Percentiles rank a stretch among this genome's conserved stretches.
Conservation (phyloP, 108 stramenopile species). For the Cyclotella kingstonii region DNA sequence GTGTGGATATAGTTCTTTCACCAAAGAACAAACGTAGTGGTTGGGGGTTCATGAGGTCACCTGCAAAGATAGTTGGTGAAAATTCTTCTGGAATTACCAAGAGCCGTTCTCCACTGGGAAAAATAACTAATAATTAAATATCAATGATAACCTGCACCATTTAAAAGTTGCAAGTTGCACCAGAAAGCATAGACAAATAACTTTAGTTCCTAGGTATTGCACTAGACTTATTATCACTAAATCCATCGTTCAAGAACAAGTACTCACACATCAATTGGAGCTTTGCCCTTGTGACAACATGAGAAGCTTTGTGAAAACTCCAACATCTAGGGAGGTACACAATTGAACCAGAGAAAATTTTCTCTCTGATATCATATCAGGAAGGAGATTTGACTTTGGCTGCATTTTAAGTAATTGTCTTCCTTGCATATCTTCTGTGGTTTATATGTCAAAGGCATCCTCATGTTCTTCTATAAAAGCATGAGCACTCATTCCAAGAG, state of each 20-base stretch:
- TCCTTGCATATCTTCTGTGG: constrained; percentile 31
- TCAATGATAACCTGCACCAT: too few relatives aligned
- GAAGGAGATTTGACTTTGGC: constrained; percentile 34
- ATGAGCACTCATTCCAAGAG: constrained; percentile 58
- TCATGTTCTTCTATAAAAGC: constrained; percentile 80
- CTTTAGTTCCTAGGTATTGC: not conserved
- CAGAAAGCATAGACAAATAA: too few relatives aligned
- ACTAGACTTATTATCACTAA: constrained; percentile 10
- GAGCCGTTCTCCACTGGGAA: constrained; percentile 26
- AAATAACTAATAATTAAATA: too few relatives aligned
- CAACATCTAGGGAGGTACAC: constrained; percentile 26
- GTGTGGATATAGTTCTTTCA: constrained; percentile 20
- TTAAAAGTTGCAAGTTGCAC: too few relatives aligned
- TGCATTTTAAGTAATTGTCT: constrained; percentile 45
- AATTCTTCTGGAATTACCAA: constrained; percentile 11
- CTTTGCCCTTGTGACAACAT: constrained; percentile 60
- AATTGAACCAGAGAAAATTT: constrained; percentile 10
- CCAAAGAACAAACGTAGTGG: constrained; percentile 19
- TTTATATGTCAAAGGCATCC: constrained; percentile 52
- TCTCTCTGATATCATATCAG: constrained; percentile 38
- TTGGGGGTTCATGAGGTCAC: constrained; percentile 36
- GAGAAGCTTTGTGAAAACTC: constrained; percentile 67
- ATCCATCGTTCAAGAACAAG: constrained; percentile 73
- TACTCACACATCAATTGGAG: constrained; percentile 79
- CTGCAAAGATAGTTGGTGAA: constrained; percentile 20